Percentiles rank a stretch among this genome's conserved stretches.
Conservation (phyloP, 768 basidiomycete species). For the Hericium alpestre region DNA sequence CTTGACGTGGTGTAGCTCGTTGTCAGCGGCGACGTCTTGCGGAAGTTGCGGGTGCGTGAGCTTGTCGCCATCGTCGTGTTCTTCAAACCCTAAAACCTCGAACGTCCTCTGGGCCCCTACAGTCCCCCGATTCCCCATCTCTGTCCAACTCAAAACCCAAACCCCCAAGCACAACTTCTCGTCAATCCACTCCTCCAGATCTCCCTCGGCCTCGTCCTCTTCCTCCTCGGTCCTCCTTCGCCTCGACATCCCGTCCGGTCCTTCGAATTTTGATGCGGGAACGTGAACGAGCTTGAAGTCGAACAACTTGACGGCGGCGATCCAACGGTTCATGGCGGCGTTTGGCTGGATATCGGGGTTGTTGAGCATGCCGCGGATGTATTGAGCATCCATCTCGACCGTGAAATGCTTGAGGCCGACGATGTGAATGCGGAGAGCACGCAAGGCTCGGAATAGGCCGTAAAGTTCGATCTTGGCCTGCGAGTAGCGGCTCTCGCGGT, state of each 20-base stretch:
- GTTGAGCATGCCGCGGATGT: constrained; percentile 30
- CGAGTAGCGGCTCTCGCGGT: constrained; percentile 10
- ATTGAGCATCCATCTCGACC: constrained; percentile 28
- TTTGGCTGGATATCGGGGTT: constrained; percentile 29
- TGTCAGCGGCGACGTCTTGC: neutral
- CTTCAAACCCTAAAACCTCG: neutral
- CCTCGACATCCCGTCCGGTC: constrained; percentile 24
- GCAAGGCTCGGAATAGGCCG: constrained; percentile 10
- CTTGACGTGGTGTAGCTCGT: neutral
- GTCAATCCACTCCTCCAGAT: neutral
- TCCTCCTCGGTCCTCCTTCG: neutral
- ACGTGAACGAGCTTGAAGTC: constrained; percentile 28
- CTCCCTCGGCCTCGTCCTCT: neutral
- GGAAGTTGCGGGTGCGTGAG: neutral
- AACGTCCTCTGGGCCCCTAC: neutral
- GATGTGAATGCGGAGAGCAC: constrained; percentile 9
- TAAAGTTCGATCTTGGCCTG: constrained; percentile 16
- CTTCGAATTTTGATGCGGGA: constrained; percentile 14
- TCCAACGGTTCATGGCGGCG: constrained; percentile 31
- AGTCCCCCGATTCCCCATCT: neutral
- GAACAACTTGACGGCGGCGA: constrained; percentile 28
- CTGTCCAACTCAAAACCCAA: neutral
- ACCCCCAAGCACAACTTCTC: neutral
- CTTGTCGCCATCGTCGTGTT: neutral
- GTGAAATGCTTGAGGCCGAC: constrained; percentile 22